A percentile compares a stretch with the other conserved stretches of the same genome.
These are phyloP conservation scores for Candida awuae DNA, from an alignment of 805 yeast species.

Conservation along the genomic window DNA sequence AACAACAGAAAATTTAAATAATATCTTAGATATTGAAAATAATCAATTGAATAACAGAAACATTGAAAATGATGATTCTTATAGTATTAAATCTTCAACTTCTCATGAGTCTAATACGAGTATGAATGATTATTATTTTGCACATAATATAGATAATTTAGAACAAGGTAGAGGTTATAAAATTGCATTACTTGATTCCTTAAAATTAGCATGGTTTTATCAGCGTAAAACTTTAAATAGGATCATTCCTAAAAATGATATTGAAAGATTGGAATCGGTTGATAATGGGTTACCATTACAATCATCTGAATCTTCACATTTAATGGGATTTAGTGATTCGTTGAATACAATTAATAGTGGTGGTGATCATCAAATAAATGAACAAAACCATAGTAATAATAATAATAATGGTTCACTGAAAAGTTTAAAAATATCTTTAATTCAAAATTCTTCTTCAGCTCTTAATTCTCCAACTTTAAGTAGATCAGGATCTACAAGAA, in stretches of 20 bases:
- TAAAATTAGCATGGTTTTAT: conserved; percentile 21
- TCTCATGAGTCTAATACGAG: conserved; percentile 8
- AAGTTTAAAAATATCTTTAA: too few species aligned
- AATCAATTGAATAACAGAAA: background rate
- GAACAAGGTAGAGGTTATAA: conserved; percentile 23
- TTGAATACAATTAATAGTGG: background rate
- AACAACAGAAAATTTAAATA: too few species aligned
- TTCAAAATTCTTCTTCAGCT: background rate
- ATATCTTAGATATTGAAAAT: background rate
- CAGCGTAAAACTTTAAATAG: conserved; percentile 3
- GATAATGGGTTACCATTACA: conserved; percentile 1
- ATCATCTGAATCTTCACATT: background rate
- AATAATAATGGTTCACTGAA: background rate
- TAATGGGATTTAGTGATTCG: background rate
- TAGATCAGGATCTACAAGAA: background rate
- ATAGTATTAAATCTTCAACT: conserved; percentile 1
- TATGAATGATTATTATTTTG: conserved; percentile 15
- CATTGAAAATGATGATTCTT: background rate
- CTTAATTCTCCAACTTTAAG: background rate
- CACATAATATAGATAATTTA: conserved; percentile 22
- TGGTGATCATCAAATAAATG: background rate
- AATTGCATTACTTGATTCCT: conserved; percentile 27
- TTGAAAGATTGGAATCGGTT: background rate
- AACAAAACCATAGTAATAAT: background rate
- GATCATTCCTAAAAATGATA: too few species aligned